Conservation (phyloP, 2,329 filamentous ascomycete genomes). For the Fusarium napiforme region DNA sequence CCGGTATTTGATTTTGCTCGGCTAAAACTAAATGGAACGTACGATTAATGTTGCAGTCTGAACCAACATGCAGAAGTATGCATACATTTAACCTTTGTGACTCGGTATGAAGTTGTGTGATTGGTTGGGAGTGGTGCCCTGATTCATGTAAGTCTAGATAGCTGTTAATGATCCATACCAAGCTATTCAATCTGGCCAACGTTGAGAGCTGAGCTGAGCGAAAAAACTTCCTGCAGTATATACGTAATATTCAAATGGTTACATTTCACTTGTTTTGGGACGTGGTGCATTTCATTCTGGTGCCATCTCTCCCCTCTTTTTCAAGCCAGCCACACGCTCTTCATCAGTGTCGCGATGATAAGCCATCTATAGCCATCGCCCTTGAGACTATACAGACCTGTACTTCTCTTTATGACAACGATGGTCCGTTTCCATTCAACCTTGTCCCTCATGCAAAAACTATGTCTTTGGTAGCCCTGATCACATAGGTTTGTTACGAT, state of each 20-base stretch:
- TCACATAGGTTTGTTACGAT: background rate
- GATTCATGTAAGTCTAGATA: background rate
- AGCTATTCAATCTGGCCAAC: too few relatives aligned
- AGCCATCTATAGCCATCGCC: background rate
- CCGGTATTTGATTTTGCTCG: background rate
- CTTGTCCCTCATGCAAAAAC: background rate
- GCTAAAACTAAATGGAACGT: background rate
- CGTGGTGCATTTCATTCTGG: too few relatives aligned
- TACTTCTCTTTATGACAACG: background rate
- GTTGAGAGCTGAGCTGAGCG: background rate
- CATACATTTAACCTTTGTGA: background rate
- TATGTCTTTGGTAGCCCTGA: background rate
- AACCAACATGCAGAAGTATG: background rate
- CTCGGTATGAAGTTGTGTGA: background rate
- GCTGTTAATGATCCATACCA: too few relatives aligned
- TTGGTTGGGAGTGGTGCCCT: background rate
- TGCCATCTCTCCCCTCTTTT: background rate
- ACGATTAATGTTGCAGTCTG: background rate
- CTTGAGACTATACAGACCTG: background rate
- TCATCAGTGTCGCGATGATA: background rate
- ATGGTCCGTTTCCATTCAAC: background rate
- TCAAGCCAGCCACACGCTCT: background rate
- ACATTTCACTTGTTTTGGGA: too few relatives aligned
- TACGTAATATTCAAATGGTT: too few relatives aligned
- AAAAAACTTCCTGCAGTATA: too few relatives aligned